Evolutionary conservation across 2,329 filamentous ascomycete genomes (phyloP).

Genomic region (Penicillium sp.): DNA sequence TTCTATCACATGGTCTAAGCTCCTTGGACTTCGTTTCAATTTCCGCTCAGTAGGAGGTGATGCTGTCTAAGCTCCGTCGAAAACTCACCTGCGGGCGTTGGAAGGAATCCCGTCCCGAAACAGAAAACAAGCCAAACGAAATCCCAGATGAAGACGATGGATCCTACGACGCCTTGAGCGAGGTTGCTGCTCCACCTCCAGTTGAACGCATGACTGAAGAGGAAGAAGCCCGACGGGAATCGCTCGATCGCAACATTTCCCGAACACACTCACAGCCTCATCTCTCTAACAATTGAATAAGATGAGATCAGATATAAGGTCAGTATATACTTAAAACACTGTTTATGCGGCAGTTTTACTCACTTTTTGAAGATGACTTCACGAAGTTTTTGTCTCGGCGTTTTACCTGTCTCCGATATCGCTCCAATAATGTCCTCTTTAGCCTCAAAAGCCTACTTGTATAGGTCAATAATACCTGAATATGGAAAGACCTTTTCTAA

Average conservation of each 20-base stretch:
- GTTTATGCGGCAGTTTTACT: neutral
- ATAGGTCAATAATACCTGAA: neutral
- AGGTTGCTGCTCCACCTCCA: slow-evolving; percentile 1
- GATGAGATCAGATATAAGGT: neutral
- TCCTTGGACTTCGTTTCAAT: neutral
- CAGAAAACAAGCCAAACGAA: neutral
- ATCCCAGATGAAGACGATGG: neutral
- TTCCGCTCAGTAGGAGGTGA: neutral
- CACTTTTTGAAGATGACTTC: neutral
- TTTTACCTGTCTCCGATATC: too few species aligned
- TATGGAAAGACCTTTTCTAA: neutral
- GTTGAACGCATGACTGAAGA: neutral
- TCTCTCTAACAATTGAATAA: slow-evolving; percentile 5
- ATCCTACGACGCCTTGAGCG: neutral
- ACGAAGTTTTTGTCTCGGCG: neutral
- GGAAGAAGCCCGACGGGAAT: neutral
- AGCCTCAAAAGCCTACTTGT: neutral
- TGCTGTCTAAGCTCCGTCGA: neutral
- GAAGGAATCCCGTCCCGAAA: neutral
- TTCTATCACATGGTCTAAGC: neutral
- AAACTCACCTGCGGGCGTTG: neutral
- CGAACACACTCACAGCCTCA: neutral
- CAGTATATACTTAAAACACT: too few species aligned
- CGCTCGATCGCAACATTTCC: neutral
- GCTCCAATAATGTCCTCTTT: too few species aligned